A percentile compares a stretch with the other conserved stretches of the same genome.
phyloP scores from a whole-genome alignment of 2,329 filamentous ascomycete genomes.

The Gaeumannomyces sp. region DNA sequence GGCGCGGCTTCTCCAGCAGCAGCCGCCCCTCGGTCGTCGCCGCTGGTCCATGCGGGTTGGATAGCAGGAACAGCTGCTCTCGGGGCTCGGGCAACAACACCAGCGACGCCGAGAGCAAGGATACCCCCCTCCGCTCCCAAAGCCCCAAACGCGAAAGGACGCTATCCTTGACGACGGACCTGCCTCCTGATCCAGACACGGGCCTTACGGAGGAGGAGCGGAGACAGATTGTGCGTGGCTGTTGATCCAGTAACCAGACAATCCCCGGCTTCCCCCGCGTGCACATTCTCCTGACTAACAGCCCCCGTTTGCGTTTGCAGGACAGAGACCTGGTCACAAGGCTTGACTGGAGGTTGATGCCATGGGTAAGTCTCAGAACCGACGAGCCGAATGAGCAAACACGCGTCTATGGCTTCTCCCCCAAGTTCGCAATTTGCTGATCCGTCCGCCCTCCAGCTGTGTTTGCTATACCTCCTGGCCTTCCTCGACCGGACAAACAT shows the following conservation, averaged over 20 bases:
- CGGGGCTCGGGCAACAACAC: neutral
- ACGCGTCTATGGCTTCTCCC: too few species aligned
- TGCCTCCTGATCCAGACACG: conserved; percentile 27
- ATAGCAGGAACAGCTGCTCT: neutral
- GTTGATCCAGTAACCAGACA: neutral
- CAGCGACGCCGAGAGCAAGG: neutral
- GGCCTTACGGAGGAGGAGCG: conserved; percentile 24
- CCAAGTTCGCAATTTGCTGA: neutral
- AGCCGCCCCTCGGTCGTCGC: neutral
- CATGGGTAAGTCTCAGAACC: conserved; percentile 24
- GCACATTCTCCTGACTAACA: neutral
- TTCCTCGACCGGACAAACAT: conserved; percentile 76
- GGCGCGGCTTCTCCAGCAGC: neutral
- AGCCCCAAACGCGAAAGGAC: neutral
- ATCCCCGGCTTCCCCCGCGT: neutral
- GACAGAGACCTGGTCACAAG: conserved; percentile 27
- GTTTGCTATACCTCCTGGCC: conserved; percentile 65
- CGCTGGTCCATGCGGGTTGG: neutral
- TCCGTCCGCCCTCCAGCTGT: conserved; percentile 39
- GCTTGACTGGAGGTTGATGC: conserved; percentile 28
- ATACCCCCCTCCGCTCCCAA: neutral
- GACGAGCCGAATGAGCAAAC: neutral
- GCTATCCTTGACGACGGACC: conserved; percentile 10
- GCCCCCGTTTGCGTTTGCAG: conserved; percentile 14
- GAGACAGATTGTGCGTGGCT: conserved; percentile 21